phyloP scores from a whole-genome alignment of 2,329 filamentous ascomycete genomes.

The Orbilia oligospora region DNA sequence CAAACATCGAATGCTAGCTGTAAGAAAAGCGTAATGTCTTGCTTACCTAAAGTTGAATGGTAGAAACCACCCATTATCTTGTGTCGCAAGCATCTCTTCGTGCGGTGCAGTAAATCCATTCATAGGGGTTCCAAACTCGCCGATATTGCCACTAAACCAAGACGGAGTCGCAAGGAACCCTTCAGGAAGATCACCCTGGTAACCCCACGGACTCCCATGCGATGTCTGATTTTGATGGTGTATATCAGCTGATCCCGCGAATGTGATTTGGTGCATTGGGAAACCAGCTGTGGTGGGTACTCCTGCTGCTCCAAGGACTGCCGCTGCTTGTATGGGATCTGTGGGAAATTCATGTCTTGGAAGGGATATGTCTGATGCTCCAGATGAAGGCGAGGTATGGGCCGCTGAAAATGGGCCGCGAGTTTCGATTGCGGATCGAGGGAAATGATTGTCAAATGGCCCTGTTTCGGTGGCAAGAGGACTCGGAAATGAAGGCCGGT shows the following conservation, averaged over 20 bases:
- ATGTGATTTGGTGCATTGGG: conserved; percentile 55
- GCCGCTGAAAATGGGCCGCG: conserved; percentile 58
- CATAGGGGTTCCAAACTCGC: conserved; percentile 54
- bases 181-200: conserved; percentile 55
- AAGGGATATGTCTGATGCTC: conserved; percentile 56
- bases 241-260: conserved; percentile 44
- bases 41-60: conserved; percentile 60
- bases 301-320: conserved; percentile 7
- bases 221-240: conserved; percentile 46
- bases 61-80: conserved; percentile 58
- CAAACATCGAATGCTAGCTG: conserved; percentile 14
- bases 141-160: conserved; percentile 44
- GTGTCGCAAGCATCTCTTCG: conserved; percentile 55
- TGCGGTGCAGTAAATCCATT: conserved; percentile 57
- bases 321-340: conserved; percentile 30
- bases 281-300: conserved; percentile 35
- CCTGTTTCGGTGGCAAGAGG: conserved; percentile 42
- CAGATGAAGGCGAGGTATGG: conserved; percentile 53
- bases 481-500: conserved; percentile 60
- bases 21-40: conserved; percentile 6
- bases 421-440: conserved; percentile 57
- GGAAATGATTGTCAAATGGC: conserved; percentile 53
- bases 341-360: conserved; percentile 55
- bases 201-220: conserved; percentile 45
- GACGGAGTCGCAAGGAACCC: conserved; percentile 39